phyloP scores from a whole-genome alignment of 768 basidiomycete species.

The Lentinula lateritia region DNA sequence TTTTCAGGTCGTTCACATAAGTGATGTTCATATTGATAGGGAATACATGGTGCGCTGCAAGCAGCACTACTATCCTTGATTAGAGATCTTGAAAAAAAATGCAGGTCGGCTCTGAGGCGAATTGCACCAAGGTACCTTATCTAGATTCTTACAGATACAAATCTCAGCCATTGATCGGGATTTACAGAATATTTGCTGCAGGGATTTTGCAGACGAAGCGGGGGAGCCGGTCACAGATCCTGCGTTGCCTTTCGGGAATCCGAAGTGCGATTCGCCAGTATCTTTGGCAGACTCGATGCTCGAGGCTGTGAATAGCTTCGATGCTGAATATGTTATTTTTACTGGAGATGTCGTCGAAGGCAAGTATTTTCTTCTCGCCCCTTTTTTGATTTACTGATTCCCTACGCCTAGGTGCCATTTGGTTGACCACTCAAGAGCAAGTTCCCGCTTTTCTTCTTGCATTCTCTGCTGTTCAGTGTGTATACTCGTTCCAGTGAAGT shows the following conservation, averaged over 20 bases:
- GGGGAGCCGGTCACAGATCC: conserved; percentile 18
- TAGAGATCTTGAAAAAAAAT: neutral
- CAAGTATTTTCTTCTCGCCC: conserved; percentile 2
- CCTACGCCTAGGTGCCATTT: conserved; percentile 17
- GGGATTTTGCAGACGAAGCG: conserved; percentile 19
- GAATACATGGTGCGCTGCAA: conserved; percentile 22
- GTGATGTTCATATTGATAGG: conserved; percentile 35
- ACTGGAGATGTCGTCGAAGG: conserved; percentile 36
- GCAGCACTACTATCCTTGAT: neutral
- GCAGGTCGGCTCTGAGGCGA: conserved; percentile 27
- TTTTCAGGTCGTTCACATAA: conserved; percentile 30
- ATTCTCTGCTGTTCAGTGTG: neutral
- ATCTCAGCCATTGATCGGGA: neutral
- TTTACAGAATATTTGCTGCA: conserved; percentile 26
- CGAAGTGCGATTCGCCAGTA: conserved; percentile 29
- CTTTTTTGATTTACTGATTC: neutral
- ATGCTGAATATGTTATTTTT: conserved; percentile 27
- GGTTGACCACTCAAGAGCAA: conserved; percentile 23
- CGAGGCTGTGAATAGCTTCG: conserved; percentile 19
- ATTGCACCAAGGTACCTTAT: conserved; percentile 23
- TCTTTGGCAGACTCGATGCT: conserved; percentile 31
- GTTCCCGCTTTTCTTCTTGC: neutral
- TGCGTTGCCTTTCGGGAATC: conserved; percentile 25
- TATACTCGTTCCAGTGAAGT: conserved; percentile 12
- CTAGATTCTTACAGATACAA: too few species aligned